These are phyloP conservation scores for Asterophora lycoperdoides DNA, from an alignment of 768 basidiomycete genomes.

Conservation along the genomic window DNA sequence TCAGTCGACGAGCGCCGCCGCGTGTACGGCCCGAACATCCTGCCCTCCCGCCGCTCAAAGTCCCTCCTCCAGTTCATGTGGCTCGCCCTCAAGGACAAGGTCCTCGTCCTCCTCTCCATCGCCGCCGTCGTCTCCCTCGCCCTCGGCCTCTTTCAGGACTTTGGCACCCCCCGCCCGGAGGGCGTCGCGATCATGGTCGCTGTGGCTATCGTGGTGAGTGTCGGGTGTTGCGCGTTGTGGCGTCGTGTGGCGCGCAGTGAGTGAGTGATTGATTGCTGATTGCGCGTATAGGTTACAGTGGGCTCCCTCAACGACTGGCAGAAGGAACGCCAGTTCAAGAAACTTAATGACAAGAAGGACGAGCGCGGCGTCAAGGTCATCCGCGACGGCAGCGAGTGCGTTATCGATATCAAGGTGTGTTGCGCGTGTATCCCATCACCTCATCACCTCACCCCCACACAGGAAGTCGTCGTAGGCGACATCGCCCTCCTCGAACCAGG, in stretches of 20 bases:
- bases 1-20: slow-evolving; percentile 56
- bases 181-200: slow-evolving; percentile 81
- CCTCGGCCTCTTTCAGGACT: slow-evolving; percentile 91
- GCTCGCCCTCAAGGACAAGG: slow-evolving; percentile 86
- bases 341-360: slow-evolving; percentile 91
- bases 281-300: slow-evolving; percentile 79
- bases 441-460: slow-evolving; percentile 9
- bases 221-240: slow-evolving; percentile 9
- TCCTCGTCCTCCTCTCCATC: slow-evolving; percentile 83
- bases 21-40: slow-evolving; percentile 71
- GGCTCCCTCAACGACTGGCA: slow-evolving; percentile 98
- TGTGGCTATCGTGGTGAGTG: slow-evolving; percentile 64
- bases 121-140: slow-evolving; percentile 92
- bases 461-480: slow-evolving; percentile 94
- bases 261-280: slow-evolving; percentile 9
- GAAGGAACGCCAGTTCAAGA: slow-evolving; percentile 94
- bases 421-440: slow-evolving; percentile 6
- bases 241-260: too few relatives aligned
- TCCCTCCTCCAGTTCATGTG: slow-evolving; percentile 75
- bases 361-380: slow-evolving; percentile 87
- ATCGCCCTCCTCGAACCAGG: slow-evolving; percentile 90
- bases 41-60: slow-evolving; percentile 69
- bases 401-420: slow-evolving; percentile 76
- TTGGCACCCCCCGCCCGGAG: slow-evolving; percentile 96
- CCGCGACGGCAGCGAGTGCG: slow-evolving; percentile 61